These are phyloP conservation scores for Irpex rosettiformis DNA, from an alignment of 1,284 basidiomycete genomes.

Conservation along the genomic window DNA sequence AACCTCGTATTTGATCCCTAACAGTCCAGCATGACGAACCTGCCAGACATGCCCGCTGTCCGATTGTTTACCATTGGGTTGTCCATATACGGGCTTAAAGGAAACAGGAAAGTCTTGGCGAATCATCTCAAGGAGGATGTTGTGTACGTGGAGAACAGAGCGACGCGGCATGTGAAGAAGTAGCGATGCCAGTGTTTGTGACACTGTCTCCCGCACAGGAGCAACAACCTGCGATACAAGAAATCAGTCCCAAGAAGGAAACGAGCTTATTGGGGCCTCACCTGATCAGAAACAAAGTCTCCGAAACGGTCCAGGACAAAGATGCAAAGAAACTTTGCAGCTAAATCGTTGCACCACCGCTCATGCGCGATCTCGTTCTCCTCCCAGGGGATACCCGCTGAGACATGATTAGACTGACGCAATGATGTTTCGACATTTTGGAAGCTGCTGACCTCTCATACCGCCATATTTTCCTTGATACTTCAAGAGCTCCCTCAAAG, in stretches of 20 bases:
- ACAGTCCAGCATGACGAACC: slow-evolving; percentile 92
- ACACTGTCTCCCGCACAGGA: slow-evolving; percentile 94
- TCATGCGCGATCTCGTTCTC: slow-evolving; percentile 73
- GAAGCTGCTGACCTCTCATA: slow-evolving; percentile 56
- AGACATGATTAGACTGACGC: neutral
- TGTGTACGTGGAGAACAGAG: slow-evolving; percentile 79
- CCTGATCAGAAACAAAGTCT: slow-evolving; percentile 96
- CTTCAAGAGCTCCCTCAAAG: slow-evolving; percentile 86
- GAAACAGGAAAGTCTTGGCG: slow-evolving; percentile 71
- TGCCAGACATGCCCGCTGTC: slow-evolving; percentile 87
- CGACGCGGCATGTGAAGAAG: slow-evolving; percentile 82
- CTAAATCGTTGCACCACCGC: slow-evolving; percentile 86
- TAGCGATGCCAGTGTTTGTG: slow-evolving; percentile 90
- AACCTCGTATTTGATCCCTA: slow-evolving; percentile 98
- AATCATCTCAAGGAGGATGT: slow-evolving; percentile 90
- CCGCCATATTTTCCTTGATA: slow-evolving; percentile 83
- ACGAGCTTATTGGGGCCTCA: slow-evolving; percentile 12
- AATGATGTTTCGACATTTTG: neutral
- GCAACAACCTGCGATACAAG: slow-evolving; percentile 73
- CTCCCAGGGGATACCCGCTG: slow-evolving; percentile 27
- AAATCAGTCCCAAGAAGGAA: neutral
- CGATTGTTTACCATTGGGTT: slow-evolving; percentile 21
- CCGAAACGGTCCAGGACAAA: slow-evolving; percentile 97
- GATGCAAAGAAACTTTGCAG: slow-evolving; percentile 85
- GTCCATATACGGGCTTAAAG: slow-evolving; percentile 35